These are phyloP conservation scores for Fagopyrum tataricum DNA, from an alignment of 148 eudicot genomes.

Conservation along the genomic window DNA sequence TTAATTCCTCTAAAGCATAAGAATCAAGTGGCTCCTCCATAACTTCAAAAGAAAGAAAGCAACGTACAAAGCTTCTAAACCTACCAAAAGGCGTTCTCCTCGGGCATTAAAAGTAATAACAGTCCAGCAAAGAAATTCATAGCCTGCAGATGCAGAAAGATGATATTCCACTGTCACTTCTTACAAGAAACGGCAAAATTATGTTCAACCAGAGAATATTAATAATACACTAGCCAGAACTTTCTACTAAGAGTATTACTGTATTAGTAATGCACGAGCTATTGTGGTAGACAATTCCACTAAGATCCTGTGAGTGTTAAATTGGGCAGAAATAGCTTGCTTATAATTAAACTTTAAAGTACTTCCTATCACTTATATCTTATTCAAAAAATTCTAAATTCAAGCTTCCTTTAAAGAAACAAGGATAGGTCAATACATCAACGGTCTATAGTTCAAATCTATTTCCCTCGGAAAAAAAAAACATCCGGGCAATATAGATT, in stretches of 20 bases:
- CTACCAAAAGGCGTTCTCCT: constrained; percentile 98
- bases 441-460: neutral
- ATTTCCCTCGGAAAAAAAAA: neutral
- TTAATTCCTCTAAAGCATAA: neutral
- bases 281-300: neutral
- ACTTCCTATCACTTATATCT: neutral
- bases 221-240: too few relatives aligned
- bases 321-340: neutral
- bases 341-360: neutral
- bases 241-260: too few relatives aligned
- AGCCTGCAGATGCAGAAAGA: constrained; percentile 46
- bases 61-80: constrained; percentile 23
- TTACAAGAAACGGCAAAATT: neutral
- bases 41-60: neutral
- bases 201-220: neutral
- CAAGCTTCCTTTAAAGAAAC: neutral
- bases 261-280: neutral
- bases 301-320: neutral
- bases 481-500: neutral
- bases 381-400: neutral
- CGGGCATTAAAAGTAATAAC: constrained; percentile 89
- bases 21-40: neutral
- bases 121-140: constrained; percentile 97
- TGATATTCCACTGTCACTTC: neutral
- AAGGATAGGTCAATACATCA: neutral